phyloP scores from a whole-genome alignment of 345 rosid species.

The Camelina laxa region DNA sequence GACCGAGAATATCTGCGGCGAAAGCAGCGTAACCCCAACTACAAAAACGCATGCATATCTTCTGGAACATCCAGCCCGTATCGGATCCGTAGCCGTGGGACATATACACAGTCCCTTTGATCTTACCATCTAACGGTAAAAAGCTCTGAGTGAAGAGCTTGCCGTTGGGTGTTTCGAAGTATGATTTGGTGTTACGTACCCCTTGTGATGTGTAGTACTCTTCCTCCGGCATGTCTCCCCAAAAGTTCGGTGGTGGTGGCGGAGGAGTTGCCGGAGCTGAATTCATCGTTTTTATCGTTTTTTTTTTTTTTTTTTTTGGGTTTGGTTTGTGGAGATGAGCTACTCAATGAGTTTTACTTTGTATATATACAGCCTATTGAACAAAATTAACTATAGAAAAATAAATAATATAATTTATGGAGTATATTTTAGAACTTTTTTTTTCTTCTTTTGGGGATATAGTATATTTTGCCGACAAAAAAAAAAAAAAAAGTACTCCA shows the following conservation, averaged over 20 bases:
- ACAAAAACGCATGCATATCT: conserved; percentile 75
- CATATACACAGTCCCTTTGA: conserved; percentile 85
- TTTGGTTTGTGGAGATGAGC: too few relatives aligned
- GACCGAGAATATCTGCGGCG: conserved; percentile 95
- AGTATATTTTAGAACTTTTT: not conserved
- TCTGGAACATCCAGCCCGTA: conserved; percentile 91
- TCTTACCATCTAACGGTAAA: conserved; percentile 66
- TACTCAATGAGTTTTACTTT: not conserved
- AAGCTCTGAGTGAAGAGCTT: conserved; percentile 87
- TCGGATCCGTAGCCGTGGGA: conserved; percentile 95
- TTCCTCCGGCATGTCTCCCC: conserved; percentile 90
- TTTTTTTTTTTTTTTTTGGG: too few relatives aligned
- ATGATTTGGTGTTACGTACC: conserved; percentile 68
- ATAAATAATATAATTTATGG: not conserved
- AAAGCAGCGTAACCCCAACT: conserved; percentile 98
- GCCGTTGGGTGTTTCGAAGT: conserved; percentile 88
- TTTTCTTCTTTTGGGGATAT: too few relatives aligned
- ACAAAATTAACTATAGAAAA: not conserved
- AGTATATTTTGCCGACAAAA: too few relatives aligned
- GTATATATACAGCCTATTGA: conserved; percentile 1
- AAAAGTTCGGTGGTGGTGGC: conserved; percentile 53
- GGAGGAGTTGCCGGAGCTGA: conserved; percentile 42
- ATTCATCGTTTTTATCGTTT: too few relatives aligned
- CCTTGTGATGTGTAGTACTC: conserved; percentile 91
- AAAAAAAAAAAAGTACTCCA: too few relatives aligned